These are phyloP conservation scores for Triangularia verruculosa DNA, from an alignment of 2,329 filamentous ascomycete species.

Conservation along the genomic window DNA sequence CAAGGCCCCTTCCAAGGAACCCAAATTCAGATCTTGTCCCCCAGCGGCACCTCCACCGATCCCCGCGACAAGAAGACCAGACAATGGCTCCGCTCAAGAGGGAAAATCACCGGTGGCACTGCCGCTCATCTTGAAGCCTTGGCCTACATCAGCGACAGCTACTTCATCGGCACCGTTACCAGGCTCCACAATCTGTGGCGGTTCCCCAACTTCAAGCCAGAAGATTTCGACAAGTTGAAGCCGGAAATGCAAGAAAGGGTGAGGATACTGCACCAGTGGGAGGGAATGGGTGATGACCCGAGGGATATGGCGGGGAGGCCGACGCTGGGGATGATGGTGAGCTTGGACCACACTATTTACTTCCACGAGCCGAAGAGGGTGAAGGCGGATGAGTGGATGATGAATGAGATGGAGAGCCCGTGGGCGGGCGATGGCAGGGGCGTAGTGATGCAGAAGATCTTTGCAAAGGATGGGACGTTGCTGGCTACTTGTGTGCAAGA, in stretches of 20 bases:
- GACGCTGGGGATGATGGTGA: constrained; percentile 80
- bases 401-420: constrained; percentile 74
- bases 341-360: constrained; percentile 71
- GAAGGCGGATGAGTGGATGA: constrained; percentile 71
- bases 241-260: constrained; percentile 38
- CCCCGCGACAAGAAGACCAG: constrained; percentile 66
- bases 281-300: constrained; percentile 34
- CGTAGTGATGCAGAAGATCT: constrained; percentile 73
- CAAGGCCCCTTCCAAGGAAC: constrained; percentile 50
- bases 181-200: constrained; percentile 79
- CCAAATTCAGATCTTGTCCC: constrained; percentile 40
- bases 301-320: constrained; percentile 51
- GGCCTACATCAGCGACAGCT: constrained; percentile 89
- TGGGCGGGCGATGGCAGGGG: constrained; percentile 78
- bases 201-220: constrained; percentile 53
- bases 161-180: constrained; percentile 87
- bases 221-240: constrained; percentile 46
- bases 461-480: constrained; percentile 65
- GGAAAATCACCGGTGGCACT: constrained; percentile 74
- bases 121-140: constrained; percentile 82
- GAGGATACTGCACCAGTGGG: constrained; percentile 37
- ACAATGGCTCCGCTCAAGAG: constrained; percentile 73
- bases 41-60: constrained; percentile 39
- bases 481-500: constrained; percentile 80
- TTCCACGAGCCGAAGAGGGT: constrained; percentile 61